Conservation (phyloP, 257 asterid species). For the Nyctanthes arbortristis region DNA sequence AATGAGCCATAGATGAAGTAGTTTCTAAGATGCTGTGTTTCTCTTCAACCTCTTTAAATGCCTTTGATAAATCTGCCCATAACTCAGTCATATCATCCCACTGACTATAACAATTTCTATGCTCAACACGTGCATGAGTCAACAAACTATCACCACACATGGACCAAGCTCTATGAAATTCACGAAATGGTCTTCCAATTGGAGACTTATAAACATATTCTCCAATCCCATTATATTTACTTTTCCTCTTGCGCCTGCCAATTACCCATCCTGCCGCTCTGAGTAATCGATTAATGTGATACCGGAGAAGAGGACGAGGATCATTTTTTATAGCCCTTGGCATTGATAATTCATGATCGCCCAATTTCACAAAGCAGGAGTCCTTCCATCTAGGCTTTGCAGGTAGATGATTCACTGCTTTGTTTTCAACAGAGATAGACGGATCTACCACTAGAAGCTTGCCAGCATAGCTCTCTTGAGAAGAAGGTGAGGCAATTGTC, state of each 20-base stretch:
- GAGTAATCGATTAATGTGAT: constrained; percentile 83
- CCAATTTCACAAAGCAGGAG: constrained; percentile 75
- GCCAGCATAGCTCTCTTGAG: constrained; percentile 83
- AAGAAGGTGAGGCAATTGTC: constrained; percentile 71
- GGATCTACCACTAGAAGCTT: constrained; percentile 55
- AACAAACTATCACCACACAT: constrained; percentile 75
- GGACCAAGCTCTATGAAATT: constrained; percentile 90
- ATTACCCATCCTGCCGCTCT: constrained; percentile 89
- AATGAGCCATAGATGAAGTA: constrained; percentile 61
- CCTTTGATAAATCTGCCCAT: constrained; percentile 63
- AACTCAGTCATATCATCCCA: constrained; percentile 80
- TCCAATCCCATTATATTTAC: constrained; percentile 76
- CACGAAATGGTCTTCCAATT: constrained; percentile 93
- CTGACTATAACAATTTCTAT: constrained; percentile 44
- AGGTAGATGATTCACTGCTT: constrained; percentile 38
- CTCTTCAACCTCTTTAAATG: constrained; percentile 64
- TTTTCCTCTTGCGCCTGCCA: constrained; percentile 91
- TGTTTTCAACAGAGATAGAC: constrained; percentile 36
- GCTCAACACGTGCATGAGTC: constrained; percentile 44
- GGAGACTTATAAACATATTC: constrained; percentile 91
- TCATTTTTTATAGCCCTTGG: constrained; percentile 73
- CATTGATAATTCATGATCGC: constrained; percentile 66
- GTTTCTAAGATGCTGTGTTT: constrained; percentile 50
- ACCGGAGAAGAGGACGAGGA: constrained; percentile 96
- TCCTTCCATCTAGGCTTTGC: constrained; percentile 91